Conservation (phyloP, 495 filamentous ascomycete species). For the Podospora pseudopauciseta region DNA sequence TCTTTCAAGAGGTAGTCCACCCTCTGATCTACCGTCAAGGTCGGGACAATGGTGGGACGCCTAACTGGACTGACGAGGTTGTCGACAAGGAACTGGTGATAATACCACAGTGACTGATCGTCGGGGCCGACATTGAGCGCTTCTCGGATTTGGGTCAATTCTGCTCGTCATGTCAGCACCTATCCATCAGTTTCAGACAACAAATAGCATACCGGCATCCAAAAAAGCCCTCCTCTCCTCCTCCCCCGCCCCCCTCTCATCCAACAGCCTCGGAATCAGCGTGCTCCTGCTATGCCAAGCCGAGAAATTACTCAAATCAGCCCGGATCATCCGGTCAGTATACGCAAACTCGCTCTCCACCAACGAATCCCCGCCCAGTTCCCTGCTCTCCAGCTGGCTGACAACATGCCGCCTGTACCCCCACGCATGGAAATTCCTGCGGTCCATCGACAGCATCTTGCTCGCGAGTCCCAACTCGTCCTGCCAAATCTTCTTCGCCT, state of each 20-base stretch:
- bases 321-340: conserved; percentile 78
- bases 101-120: conserved; percentile 95
- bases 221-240: conserved; percentile 62
- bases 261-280: conserved; percentile 71
- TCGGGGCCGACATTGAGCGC: conserved; percentile 82
- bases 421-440: conserved; percentile 96
- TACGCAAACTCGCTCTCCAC: conserved; percentile 81
- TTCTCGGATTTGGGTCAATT: conserved; percentile 68
- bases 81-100: conserved; percentile 79
- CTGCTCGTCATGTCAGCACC: conserved; percentile 30
- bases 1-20: conserved; percentile 63
- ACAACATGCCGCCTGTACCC: conserved; percentile 81
- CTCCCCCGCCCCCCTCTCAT: conserved; percentile 61
- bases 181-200: background rate
- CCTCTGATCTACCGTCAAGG: conserved; percentile 59
- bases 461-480: conserved; percentile 73
- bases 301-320: conserved; percentile 88
- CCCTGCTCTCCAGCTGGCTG: conserved; percentile 57
- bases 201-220: conserved; percentile 57
- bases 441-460: conserved; percentile 84
- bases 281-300: conserved; percentile 91
- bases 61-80: conserved; percentile 44
- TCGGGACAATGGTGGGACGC: conserved; percentile 57
- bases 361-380: conserved; percentile 54
- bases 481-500: conserved; percentile 69